A percentile compares a stretch with the other conserved stretches of the same genome.
These are phyloP conservation scores for Periconia digitata DNA, from an alignment of 2,329 filamentous ascomycete species.

Conservation along the genomic window DNA sequence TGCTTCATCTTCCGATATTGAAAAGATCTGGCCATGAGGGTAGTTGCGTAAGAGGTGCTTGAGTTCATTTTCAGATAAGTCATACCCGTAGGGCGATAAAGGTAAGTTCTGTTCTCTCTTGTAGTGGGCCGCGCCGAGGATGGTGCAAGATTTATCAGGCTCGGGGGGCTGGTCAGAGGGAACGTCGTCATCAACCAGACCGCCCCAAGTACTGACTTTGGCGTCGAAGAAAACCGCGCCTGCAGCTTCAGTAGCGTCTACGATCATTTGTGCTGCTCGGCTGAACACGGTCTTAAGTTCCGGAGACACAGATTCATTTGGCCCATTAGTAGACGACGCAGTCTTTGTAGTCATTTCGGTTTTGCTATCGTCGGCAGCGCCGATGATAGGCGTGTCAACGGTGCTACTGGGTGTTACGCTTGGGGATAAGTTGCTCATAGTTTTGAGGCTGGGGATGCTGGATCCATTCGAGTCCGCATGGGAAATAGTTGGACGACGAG, in stretches of 20 bases:
- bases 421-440: slow-evolving; percentile 18
- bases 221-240: slow-evolving; percentile 43
- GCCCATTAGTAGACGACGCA: slow-evolving; percentile 23
- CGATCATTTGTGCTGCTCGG: slow-evolving; percentile 43
- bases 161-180: slow-evolving; percentile 31
- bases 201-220: slow-evolving; percentile 41
- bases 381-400: slow-evolving; percentile 24
- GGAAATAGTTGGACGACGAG: slow-evolving; percentile 19
- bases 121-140: slow-evolving; percentile 31
- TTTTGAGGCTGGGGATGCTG: slow-evolving; percentile 19
- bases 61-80: slow-evolving; percentile 35
- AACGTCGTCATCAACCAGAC: slow-evolving; percentile 40
- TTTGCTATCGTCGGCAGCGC: slow-evolving; percentile 17
- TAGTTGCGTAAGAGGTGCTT: slow-evolving; percentile 37
- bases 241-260: slow-evolving; percentile 40
- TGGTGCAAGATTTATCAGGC: slow-evolving; percentile 35
- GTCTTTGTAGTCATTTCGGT: slow-evolving; percentile 21
- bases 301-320: slow-evolving; percentile 27
- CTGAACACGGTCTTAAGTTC: slow-evolving; percentile 38
- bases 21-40: slow-evolving; percentile 42
- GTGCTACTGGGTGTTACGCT: slow-evolving; percentile 19
- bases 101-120: slow-evolving; percentile 16
- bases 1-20: slow-evolving; percentile 37
- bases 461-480: slow-evolving; percentile 17
- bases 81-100: slow-evolving; percentile 16